These are phyloP conservation scores for Cladosporium austrohemisphaericum DNA, from an alignment of 2,329 filamentous ascomycete genomes.

Conservation along the genomic window DNA sequence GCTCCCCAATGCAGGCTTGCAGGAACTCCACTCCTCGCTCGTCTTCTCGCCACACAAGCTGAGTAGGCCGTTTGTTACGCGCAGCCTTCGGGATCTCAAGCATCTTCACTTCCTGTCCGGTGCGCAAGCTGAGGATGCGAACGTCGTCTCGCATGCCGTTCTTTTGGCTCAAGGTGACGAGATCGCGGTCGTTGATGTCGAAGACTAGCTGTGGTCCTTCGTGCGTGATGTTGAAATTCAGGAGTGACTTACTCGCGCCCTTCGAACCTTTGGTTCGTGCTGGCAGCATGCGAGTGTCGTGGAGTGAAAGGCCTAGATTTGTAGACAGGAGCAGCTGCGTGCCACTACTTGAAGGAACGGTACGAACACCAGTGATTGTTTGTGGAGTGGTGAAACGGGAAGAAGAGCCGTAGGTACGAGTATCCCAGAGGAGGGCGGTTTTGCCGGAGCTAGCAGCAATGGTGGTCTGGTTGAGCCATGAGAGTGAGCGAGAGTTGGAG, in stretches of 20 bases:
- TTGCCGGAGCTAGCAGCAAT: constrained; percentile 34
- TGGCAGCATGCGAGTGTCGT: constrained; percentile 18
- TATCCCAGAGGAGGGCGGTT: constrained; percentile 31
- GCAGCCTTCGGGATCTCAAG: constrained; percentile 9
- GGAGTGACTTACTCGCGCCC: constrained; percentile 7
- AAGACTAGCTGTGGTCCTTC: constrained; percentile 19
- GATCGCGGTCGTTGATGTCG: constrained; percentile 21
- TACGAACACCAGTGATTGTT: constrained; percentile 18
- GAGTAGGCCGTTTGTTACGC: constrained; percentile 8
- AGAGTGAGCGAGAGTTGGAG: constrained; percentile 1
- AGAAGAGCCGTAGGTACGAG: constrained; percentile 15
- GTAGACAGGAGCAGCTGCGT: constrained; percentile 20
- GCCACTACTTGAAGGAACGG: constrained; percentile 7
- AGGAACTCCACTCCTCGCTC: constrained; percentile 19
- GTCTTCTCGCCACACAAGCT: constrained; percentile 22
- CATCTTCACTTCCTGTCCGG: constrained; percentile 19
- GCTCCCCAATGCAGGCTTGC: constrained; percentile 22
- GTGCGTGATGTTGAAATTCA: constrained; percentile 15
- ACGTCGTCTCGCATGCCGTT: constrained; percentile 18
- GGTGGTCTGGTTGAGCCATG: constrained; percentile 32
- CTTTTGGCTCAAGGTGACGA: constrained; percentile 16
- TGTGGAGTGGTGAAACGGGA: constrained; percentile 12
- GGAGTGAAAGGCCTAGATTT: constrained; percentile 18
- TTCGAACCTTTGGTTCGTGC: not conserved
- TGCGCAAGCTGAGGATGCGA: constrained; percentile 23